A percentile compares a stretch with the other conserved stretches of the same genome.
phyloP scores from a whole-genome alignment of 148 eudicot genomes.

The Tetragonia tetragonoides region DNA sequence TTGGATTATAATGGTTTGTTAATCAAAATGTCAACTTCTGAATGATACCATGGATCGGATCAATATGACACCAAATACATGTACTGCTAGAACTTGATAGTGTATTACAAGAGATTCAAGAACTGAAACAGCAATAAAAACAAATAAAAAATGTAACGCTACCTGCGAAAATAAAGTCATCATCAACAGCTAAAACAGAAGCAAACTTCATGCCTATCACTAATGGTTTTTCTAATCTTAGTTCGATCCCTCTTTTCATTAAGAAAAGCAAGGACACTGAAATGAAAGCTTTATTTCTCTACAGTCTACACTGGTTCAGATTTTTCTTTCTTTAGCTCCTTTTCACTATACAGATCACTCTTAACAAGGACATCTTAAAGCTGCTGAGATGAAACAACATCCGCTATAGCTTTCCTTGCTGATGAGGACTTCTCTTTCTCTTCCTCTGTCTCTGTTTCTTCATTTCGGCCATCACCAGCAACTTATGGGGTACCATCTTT shows the following conservation, averaged over 20 bases:
- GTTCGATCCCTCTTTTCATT: neutral
- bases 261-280: neutral
- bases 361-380: constrained; percentile 69
- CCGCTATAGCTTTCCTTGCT: constrained; percentile 69
- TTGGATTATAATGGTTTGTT: too few relatives aligned
- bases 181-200: too few relatives aligned
- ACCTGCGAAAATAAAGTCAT: too few relatives aligned
- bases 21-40: too few relatives aligned
- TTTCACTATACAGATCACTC: constrained; percentile 57
- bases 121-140: too few relatives aligned
- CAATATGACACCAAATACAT: neutral
- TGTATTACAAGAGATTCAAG: too few relatives aligned
- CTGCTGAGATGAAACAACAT: constrained; percentile 65
- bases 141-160: too few relatives aligned
- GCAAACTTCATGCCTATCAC: too few relatives aligned
- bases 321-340: constrained; percentile 60
- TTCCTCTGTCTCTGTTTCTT: constrained; percentile 19
- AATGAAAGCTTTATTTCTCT: constrained; percentile 9
- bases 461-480: constrained; percentile 23
- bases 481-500: constrained; percentile 35
- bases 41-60: neutral
- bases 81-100: too few relatives aligned
- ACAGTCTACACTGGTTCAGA: constrained; percentile 19
- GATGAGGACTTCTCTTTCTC: constrained; percentile 46
- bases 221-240: too few relatives aligned